Conservation (phyloP, 495 filamentous ascomycete species). For the Penicillium ochrochloron region DNA sequence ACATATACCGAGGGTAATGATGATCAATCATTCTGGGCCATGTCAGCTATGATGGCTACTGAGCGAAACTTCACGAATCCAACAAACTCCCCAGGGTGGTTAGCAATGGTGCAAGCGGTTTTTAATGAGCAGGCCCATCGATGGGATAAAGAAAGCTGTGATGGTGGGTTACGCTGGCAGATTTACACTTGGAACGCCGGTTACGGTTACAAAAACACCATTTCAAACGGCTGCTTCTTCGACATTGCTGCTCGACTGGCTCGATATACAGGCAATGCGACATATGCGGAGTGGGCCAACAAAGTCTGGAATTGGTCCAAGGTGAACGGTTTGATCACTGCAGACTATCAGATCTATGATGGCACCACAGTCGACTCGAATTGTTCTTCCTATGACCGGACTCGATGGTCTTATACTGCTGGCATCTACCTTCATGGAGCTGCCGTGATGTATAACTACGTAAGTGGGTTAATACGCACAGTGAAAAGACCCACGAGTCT, state of each 20-base stretch:
- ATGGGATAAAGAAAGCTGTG: conserved; percentile 73
- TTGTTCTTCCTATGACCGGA: conserved; percentile 37
- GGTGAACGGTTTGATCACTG: conserved; percentile 63
- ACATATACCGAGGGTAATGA: conserved; percentile 79
- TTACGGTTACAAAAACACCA: conserved; percentile 81
- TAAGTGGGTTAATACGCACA: conserved; percentile 7
- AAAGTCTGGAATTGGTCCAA: conserved; percentile 74
- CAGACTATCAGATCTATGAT: conserved; percentile 65
- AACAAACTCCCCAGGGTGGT: conserved; percentile 65
- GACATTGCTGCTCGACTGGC: conserved; percentile 78
- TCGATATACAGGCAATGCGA: conserved; percentile 74
- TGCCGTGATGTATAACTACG: conserved; percentile 42
- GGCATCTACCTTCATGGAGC: conserved; percentile 43
- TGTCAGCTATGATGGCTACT: conserved; percentile 79
- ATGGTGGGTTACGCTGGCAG: conserved; percentile 82
- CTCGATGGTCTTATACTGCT: conserved; percentile 45
- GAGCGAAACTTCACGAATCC: conserved; percentile 73
- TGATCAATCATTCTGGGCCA: conserved; percentile 86
- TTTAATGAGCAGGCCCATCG: conserved; percentile 76
- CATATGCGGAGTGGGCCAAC: conserved; percentile 77
- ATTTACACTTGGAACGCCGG: conserved; percentile 80
- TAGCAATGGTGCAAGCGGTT: conserved; percentile 78
- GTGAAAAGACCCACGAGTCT: neutral
- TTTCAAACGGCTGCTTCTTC: conserved; percentile 81
- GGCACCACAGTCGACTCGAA: conserved; percentile 60